phyloP scores from a whole-genome alignment of 1,284 basidiomycete species.

The Sanguinoderma infundibulare region DNA sequence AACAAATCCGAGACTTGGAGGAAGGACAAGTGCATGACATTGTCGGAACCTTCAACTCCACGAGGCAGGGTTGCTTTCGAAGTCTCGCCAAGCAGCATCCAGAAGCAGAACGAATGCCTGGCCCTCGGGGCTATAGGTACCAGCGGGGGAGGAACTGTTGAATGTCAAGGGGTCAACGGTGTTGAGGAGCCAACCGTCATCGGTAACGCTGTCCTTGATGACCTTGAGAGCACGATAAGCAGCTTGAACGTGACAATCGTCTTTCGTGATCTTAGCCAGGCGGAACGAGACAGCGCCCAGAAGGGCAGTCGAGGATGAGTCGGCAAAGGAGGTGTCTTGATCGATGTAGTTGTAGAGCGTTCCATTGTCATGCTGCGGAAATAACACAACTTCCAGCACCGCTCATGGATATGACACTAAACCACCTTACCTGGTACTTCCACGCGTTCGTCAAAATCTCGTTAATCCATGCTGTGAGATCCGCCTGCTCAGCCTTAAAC shows the following conservation, averaged over 20 bases:
- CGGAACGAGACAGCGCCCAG: slow-evolving; percentile 55
- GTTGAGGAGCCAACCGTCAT: slow-evolving; percentile 57
- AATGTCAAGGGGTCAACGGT: slow-evolving; percentile 71
- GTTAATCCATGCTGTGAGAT: slow-evolving; percentile 61
- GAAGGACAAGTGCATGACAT: no score
- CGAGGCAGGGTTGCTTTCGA: slow-evolving; percentile 14
- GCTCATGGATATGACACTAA: not conserved
- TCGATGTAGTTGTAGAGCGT: slow-evolving; percentile 58
- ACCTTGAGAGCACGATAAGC: slow-evolving; percentile 47
- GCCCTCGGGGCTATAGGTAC: slow-evolving; percentile 54
- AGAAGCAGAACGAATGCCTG: slow-evolving; percentile 74
- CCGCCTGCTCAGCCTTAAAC: slow-evolving; percentile 47
- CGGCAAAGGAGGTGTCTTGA: slow-evolving; percentile 48
- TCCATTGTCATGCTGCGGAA: slow-evolving; percentile 39
- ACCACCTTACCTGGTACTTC: slow-evolving; percentile 45
- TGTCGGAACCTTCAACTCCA: not conserved
- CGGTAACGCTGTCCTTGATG: slow-evolving; percentile 43
- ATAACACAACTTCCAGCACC: not conserved
- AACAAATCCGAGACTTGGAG: no score
- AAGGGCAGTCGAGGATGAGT: slow-evolving; percentile 55
- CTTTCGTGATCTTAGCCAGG: slow-evolving; percentile 37
- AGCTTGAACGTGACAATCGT: slow-evolving; percentile 38
- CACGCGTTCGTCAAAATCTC: slow-evolving; percentile 60
- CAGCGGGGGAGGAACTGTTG: slow-evolving; percentile 42
- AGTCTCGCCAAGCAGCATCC: slow-evolving; percentile 64